Conservation (phyloP, 768 basidiomycete species). For the Phaeotremella skinneri region DNA sequence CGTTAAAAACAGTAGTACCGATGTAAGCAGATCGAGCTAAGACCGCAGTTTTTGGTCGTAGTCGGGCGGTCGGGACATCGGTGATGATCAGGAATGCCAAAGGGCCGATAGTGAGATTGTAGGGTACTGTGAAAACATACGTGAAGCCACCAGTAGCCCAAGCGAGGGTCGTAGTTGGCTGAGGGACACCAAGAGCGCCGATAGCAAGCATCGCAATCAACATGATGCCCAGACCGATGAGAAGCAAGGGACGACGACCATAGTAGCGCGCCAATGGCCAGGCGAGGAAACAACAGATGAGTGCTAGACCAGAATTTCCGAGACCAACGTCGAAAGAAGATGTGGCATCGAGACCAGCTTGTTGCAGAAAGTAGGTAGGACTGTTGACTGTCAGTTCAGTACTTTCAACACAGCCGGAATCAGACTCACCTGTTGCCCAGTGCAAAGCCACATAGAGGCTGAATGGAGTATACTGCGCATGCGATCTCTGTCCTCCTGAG, state of each 20-base stretch:
- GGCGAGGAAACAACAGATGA: constrained; percentile 17
- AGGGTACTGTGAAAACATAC: constrained; percentile 14
- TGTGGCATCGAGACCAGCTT: constrained; percentile 22
- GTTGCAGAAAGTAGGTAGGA: constrained; percentile 25
- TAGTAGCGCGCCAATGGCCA: constrained; percentile 19
- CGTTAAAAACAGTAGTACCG: constrained; percentile 23
- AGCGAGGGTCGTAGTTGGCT: not conserved
- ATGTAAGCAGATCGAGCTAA: constrained; percentile 20
- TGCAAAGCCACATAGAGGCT: constrained; percentile 25
- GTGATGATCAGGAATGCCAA: constrained; percentile 30
- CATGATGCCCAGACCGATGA: not conserved
- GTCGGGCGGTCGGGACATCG: constrained; percentile 14
- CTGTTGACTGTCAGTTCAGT: not conserved
- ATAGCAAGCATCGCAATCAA: not conserved
- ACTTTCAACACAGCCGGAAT: not conserved
- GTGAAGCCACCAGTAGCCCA: constrained; percentile 16
- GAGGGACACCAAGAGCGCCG: not conserved
- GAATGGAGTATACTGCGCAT: constrained; percentile 31
- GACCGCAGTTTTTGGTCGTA: not conserved
- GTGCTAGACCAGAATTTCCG: constrained; percentile 21
- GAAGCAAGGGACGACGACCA: not conserved
- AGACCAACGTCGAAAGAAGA: constrained; percentile 19
- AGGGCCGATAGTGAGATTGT: constrained; percentile 19
- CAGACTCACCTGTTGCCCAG: not conserved
- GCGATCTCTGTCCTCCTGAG: constrained; percentile 36